These are phyloP conservation scores for Nakazawaea molendinolei DNA, from an alignment of 805 yeast genomes.

Conservation along the genomic window DNA sequence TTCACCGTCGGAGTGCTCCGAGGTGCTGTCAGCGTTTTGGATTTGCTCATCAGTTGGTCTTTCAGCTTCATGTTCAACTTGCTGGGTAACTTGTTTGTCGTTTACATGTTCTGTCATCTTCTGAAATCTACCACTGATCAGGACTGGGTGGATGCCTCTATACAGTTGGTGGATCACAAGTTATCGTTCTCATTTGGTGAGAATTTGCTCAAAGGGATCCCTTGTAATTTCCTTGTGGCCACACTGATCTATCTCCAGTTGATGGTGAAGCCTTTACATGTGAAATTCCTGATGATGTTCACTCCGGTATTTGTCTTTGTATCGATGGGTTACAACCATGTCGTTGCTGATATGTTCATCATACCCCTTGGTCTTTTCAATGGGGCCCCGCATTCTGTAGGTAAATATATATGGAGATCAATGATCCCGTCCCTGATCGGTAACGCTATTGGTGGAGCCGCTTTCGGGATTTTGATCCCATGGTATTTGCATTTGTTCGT, in stretches of 20 bases:
- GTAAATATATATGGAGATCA: conserved; percentile 63
- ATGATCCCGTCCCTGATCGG: conserved; percentile 69
- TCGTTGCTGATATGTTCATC: conserved; percentile 77
- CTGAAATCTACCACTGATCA: conserved; percentile 41
- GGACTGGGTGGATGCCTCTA: conserved; percentile 40
- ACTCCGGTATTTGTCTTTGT: conserved; percentile 76
- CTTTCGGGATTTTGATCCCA: conserved; percentile 59
- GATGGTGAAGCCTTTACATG: conserved; percentile 76
- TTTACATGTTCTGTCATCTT: conserved; percentile 54
- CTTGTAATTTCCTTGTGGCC: conserved; percentile 73
- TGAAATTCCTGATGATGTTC: conserved; percentile 54
- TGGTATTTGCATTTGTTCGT: conserved; percentile 68
- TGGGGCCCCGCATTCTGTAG: conserved; percentile 58
- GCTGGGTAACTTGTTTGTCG: conserved; percentile 57
- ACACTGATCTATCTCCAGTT: conserved; percentile 72
- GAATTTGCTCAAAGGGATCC: conserved; percentile 62
- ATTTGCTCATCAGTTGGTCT: conserved; percentile 56
- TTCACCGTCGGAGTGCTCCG: conserved; percentile 63
- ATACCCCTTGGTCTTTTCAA: conserved; percentile 62
- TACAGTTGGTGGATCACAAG: conserved; percentile 37
- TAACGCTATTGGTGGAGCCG: conserved; percentile 71
- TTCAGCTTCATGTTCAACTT: conserved; percentile 64
- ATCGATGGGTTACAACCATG: conserved; percentile 71
- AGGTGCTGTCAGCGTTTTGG: conserved; percentile 63
- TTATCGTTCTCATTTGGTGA: conserved; percentile 44